These are phyloP conservation scores for Elongisporangium anandrum DNA, from an alignment of 352 stramenopile species.

Conservation along the genomic window DNA sequence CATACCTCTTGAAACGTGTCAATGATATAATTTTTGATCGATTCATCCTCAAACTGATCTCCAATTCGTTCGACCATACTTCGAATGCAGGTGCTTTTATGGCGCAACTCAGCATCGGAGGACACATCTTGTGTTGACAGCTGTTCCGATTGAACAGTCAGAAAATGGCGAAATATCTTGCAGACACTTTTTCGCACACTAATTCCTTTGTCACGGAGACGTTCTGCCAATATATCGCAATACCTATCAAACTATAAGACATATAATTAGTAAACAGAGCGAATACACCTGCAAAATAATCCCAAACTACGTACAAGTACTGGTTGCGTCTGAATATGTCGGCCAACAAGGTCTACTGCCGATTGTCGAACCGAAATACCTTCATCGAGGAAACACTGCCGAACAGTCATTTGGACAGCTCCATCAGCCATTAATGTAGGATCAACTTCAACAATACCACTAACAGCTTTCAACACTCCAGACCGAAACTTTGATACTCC, in stretches of 20 bases:
- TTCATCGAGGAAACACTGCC: constrained; percentile 71
- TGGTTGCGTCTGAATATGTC: constrained; percentile 70
- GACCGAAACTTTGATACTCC: constrained; percentile 67
- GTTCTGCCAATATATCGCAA: constrained; percentile 67
- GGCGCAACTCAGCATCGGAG: constrained; percentile 28
- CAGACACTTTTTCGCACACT: constrained; percentile 85
- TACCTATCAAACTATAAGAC: constrained; percentile 72
- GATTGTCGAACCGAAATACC: constrained; percentile 77
- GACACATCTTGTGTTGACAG: constrained; percentile 1
- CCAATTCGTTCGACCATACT: constrained; percentile 76
- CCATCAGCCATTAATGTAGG: constrained; percentile 77
- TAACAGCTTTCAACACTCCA: constrained; percentile 73
- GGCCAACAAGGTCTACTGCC: constrained; percentile 81
- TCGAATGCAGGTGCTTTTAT: constrained; percentile 65
- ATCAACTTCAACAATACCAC: constrained; percentile 77
- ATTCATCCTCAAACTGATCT: constrained; percentile 60
- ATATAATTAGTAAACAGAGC: background rate
- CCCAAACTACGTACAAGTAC: constrained; percentile 73
- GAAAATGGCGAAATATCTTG: constrained; percentile 65
- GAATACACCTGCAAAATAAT: background rate
- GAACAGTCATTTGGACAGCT: constrained; percentile 51
- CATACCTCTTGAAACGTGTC: constrained; percentile 85
- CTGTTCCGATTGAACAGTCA: constrained; percentile 24
- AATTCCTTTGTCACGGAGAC: constrained; percentile 77
- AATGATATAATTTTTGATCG: constrained; percentile 84